Evolutionary conservation across 2,329 filamentous ascomycete species (phyloP), one percentile per base, ranked within the genome.

Genomic region (Fusarium globosum): DNA sequence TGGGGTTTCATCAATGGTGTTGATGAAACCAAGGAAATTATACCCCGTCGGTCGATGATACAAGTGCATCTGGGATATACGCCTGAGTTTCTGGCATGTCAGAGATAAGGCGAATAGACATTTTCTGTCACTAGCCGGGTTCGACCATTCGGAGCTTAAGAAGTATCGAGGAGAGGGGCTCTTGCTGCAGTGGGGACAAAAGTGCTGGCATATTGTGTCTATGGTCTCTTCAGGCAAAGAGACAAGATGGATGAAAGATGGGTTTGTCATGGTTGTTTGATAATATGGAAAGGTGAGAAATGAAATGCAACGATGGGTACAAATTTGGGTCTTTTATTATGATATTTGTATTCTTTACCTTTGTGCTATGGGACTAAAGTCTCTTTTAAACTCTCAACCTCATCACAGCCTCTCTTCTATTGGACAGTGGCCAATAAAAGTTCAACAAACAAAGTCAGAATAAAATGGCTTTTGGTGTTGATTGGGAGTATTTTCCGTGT

Each of bases 121-220:
- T 1, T 48, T 7, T 14, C 18, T 26, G 1, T 21, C n/a, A 8
- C 9, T 2, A 5, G 6, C 5, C n/a, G 10, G 21, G 2, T 10
- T 12, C 6, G 13, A 2, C 20, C n/a, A 2, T 7, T 7, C 0
- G 6, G 14, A 15, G 14, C 6, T 20, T 7, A 38, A 26, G 18
- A 14, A 48, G 4, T n/a, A 4, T 46, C 4, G 10, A 6, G 28
- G 2, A 57, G 18, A 48, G 2, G 33, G 3, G 23, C 6, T 18
- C 1, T 36, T 5, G 9, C 26, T 41, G 30, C 65, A 53, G 8
- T 13, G 3, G 13, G 23, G 26, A 11, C 46, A 68, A 4, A 33
- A 13, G 3, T 49, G 18, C 21, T 39, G 15, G 5, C 46, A 53
- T 18, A 68, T 4, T 6, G 3, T 5, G 0, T 45, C 3, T 5